These are phyloP conservation scores for Castanospermum australe DNA, from an alignment of 306 rosid species.

Conservation along the genomic window DNA sequence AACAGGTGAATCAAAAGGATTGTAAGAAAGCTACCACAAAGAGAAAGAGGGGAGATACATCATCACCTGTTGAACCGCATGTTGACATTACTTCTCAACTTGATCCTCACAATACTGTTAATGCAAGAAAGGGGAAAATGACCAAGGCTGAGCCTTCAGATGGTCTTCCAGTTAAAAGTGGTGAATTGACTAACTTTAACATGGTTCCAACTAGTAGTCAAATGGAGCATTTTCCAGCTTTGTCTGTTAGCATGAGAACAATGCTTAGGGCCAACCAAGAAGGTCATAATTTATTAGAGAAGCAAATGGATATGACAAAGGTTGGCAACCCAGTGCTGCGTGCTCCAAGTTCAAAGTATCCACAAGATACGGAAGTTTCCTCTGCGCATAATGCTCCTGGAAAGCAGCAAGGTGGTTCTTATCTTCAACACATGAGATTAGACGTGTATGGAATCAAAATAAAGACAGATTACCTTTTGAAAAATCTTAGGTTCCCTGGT, in stretches of 20 bases:
- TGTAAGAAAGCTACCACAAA: constrained; percentile 68
- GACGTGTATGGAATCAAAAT: constrained; percentile 47
- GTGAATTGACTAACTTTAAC: constrained; percentile 53
- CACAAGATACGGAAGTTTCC: constrained; percentile 58
- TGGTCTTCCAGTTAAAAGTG: constrained; percentile 64
- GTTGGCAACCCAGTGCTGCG: constrained; percentile 46
- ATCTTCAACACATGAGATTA: constrained; percentile 33
- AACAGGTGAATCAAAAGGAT: constrained; percentile 68
- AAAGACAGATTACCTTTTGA: constrained; percentile 41
- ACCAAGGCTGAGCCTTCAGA: constrained; percentile 65
- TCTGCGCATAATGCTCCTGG: constrained; percentile 46
- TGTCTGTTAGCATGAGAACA: constrained; percentile 56
- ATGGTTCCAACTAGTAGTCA: constrained; percentile 46
- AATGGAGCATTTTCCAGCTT: constrained; percentile 44
- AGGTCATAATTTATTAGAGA: constrained; percentile 47
- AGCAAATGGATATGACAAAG: constrained; percentile 48
- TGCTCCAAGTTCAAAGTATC: constrained; percentile 43
- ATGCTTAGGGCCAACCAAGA: constrained; percentile 58
- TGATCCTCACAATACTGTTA: constrained; percentile 65
- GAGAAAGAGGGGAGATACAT: constrained; percentile 87
- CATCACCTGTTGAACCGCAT: constrained; percentile 60
- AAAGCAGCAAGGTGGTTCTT: constrained; percentile 48
- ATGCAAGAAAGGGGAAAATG: constrained; percentile 80
- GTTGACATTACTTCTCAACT: constrained; percentile 63
- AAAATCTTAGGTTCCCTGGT: constrained; percentile 49